Evolutionary conservation across 345 rosid species (phyloP).

Genomic region (Nasturtium officinale): DNA sequence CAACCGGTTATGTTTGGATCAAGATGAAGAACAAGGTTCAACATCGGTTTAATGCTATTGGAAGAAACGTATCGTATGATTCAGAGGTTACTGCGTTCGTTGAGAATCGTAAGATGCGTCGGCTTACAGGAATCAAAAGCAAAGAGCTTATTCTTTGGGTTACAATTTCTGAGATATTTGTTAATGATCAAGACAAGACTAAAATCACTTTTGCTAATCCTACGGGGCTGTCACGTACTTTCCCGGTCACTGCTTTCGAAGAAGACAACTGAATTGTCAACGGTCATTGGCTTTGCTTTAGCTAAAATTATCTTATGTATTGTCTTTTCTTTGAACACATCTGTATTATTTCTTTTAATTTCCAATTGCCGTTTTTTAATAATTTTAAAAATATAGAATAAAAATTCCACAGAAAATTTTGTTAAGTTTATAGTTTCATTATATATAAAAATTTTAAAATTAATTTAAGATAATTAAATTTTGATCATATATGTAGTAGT

Average conservation of each 20-base stretch:
- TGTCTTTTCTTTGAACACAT: not conserved
- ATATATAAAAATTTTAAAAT: too few relatives aligned
- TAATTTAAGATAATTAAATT: too few relatives aligned
- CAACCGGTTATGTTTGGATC: slow-evolving; percentile 67
- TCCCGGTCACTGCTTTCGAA: slow-evolving; percentile 62
- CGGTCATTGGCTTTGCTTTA: not conserved
- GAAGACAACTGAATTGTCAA: slow-evolving; percentile 30
- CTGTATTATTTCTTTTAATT: not conserved
- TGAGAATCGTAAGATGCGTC: slow-evolving; percentile 55
- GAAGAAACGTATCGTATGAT: slow-evolving; percentile 52
- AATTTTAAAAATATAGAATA: too few relatives aligned
- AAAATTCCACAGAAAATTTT: too few relatives aligned
- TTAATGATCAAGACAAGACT: slow-evolving; percentile 38
- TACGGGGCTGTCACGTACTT: slow-evolving; percentile 55
- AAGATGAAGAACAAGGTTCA: slow-evolving; percentile 51
- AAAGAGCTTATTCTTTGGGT: slow-evolving; percentile 67
- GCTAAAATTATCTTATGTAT: slow-evolving; percentile 3
- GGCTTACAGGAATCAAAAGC: slow-evolving; percentile 55
- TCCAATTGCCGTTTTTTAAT: not conserved
- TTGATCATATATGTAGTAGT: not conserved
- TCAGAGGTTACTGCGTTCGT: slow-evolving; percentile 56
- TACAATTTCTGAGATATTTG: slow-evolving; percentile 52
- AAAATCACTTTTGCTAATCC: slow-evolving; percentile 55
- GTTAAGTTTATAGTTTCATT: not conserved
- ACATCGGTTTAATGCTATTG: slow-evolving; percentile 50